Conservation (phyloP, 192 early-diverging fungal species). For the Dissophora globulifera region DNA sequence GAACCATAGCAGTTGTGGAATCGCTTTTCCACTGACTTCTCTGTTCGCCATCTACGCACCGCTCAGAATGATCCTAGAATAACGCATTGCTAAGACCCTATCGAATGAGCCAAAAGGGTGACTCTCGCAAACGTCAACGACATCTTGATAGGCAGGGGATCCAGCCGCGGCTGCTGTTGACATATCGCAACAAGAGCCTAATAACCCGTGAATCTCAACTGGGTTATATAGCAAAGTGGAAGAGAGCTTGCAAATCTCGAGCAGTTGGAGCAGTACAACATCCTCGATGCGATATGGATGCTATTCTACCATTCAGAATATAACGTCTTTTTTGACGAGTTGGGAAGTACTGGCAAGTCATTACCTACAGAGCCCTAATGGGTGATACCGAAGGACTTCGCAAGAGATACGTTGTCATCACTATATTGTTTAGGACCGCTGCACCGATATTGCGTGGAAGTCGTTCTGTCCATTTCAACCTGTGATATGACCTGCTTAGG, state of each 20-base stretch:
- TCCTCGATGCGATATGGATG: conserved; percentile 1
- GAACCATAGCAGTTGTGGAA: not conserved
- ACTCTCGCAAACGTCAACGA: not conserved
- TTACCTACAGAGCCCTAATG: conserved; percentile 41
- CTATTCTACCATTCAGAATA: not conserved
- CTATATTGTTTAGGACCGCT: conserved; percentile 44
- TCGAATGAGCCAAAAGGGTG: too few species aligned
- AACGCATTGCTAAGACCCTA: too few species aligned
- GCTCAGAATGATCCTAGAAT: too few species aligned
- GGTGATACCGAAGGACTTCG: not conserved
- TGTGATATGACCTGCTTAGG: conserved; percentile 39
- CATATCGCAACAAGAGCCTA: too few species aligned
- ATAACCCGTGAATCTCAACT: too few species aligned
- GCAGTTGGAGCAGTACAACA: too few species aligned
- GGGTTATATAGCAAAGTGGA: too few species aligned
- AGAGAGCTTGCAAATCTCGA: too few species aligned
- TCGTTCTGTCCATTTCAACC: conserved; percentile 32
- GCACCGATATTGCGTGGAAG: conserved; percentile 29
- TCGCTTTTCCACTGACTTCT: not conserved
- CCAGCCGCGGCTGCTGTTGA: too few species aligned
- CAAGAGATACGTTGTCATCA: conserved; percentile 10
- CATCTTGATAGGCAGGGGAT: too few species aligned
- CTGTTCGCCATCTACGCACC: not conserved
- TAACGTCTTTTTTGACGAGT: conserved; percentile 39
- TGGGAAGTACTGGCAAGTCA: conserved; percentile 48